Evolutionary conservation across 1,284 basidiomycete species (phyloP).

Genomic region (Leccinum fallax): DNA sequence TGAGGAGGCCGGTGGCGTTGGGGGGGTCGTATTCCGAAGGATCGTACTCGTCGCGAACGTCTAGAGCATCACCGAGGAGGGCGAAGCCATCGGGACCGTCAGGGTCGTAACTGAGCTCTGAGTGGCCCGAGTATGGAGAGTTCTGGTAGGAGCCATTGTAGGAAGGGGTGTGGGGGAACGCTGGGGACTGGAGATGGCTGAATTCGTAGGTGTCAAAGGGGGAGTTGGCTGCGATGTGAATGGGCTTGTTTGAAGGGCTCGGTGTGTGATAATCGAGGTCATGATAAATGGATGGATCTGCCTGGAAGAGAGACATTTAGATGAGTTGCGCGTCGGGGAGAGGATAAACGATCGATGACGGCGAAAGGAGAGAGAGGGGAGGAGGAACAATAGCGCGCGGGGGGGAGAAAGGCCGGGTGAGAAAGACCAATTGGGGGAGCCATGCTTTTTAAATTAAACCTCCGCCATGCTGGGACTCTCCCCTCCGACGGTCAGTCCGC

Average conservation of each 20-base stretch:
- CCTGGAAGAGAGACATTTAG: constrained; percentile 32
- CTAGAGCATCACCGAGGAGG: constrained; percentile 43
- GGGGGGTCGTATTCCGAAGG: constrained; percentile 68
- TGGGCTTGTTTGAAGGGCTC: constrained; percentile 34
- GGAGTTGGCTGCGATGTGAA: constrained; percentile 22
- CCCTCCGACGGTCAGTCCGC: background rate
- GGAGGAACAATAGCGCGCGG: constrained; percentile 23
- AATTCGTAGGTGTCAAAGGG: constrained; percentile 43
- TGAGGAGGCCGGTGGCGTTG: constrained; percentile 49
- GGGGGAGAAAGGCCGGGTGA: constrained; percentile 30
- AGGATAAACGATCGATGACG: constrained; percentile 13
- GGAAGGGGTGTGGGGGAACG: constrained; percentile 51
- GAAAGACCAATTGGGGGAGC: constrained; percentile 26
- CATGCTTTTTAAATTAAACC: constrained; percentile 33
- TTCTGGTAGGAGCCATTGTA: constrained; percentile 61
- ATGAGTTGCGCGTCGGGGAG: background rate
- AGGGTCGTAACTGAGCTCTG: constrained; percentile 60
- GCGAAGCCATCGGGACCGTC: constrained; percentile 44
- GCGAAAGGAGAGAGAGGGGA: background rate
- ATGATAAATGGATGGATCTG: constrained; percentile 22
- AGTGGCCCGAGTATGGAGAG: constrained; percentile 67
- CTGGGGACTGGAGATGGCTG: constrained; percentile 36
- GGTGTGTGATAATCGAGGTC: constrained; percentile 29
- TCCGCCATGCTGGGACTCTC: constrained; percentile 21
- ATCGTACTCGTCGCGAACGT: constrained; percentile 57